Evolutionary conservation across 371 early-diverging fungal genomes (phyloP), one percentile per base, ranked within the genome.

Genomic region (Rhizopus sp.): DNA sequence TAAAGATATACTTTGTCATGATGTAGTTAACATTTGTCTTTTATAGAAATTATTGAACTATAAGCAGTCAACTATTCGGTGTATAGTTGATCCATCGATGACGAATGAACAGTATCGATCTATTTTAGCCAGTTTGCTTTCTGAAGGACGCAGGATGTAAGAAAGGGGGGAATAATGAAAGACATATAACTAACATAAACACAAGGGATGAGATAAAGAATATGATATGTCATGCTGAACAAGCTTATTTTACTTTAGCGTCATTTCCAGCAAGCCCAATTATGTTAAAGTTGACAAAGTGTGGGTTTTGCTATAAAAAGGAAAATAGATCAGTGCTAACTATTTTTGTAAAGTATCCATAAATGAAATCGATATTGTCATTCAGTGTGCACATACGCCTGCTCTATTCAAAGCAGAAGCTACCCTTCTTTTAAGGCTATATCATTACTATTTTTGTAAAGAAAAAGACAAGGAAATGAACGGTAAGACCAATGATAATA

Each of bases 231-330:
- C 31, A 47, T 9, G 66, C 62, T 10, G 66, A 62, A 17, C 39
- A 37, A 7, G 62, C 62, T n/a, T 51, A 57, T 29, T 61, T 58
- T 33, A 54, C 44, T 30, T 30, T 66, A 16, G 62, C 55, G 31
- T 50, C 59, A 12, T 62, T 54, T 47, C 66, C 66, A 15, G 58
- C 32, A 1, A 50, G 62, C 39, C 66, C 66, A 8, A 23, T 66
- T 23, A 45, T 62, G 4, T 31, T 66, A 7, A 31, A 35, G 6
- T 15, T 66, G 32, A 54, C 55, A 33, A 41, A 52, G 32, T 45
- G 62, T 62, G 61, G 32, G 37, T 23, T 7, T 7, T 46, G 9
- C 9, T 7, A 7, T 29, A 29, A 46, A 46, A 9, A 23, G 9
- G 6, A n/a, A 4, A 7, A 8, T 4, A 6, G 15, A 23, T 30